Evolutionary conservation across 2,329 filamentous ascomycete species (phyloP), one percentile per base, ranked within the genome.

Genomic region (Colletotrichum viniferum): DNA sequence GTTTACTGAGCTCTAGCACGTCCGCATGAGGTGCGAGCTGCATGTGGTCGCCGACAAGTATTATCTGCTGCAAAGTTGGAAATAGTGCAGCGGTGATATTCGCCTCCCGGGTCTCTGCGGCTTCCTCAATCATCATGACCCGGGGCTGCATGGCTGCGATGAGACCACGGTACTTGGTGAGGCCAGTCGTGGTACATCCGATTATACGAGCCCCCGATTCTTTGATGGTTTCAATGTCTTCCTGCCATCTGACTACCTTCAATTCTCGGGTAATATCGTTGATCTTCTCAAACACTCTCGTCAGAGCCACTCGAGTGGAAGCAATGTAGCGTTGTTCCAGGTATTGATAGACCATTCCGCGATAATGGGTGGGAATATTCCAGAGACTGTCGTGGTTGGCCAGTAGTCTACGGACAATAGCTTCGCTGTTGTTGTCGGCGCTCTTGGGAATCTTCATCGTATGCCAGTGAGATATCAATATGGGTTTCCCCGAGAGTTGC

Each of bases 161-260:
- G 3, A 96, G 86, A 1, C 89, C 90, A 5, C 95, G 91, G 76
- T 97, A 96, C 79, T 97, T 97, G 83, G 92, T 93, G 10, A 97
- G 81, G 1, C 95, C 95, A 0, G 95, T 97, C 0, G 94, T 96
- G 0, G 95, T 98, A 66, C 90, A 90, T 38, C 90, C 89, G 5
- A 96, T 84, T 28, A 95, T 87, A 26, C 89, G 84, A 18, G 89
- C 82, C 0, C 78, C 63, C 18, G 83, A 80, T 2, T 77, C 72
- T 4, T 78, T 79, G n/a, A 90, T 81, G 7, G 87, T 80, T 7
- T 79, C 79, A 10, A 88, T 84, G 74, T 95, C 90, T 43, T 87
- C 86, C 73, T 92, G 88, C 87, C 90, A 93, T 30, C 87, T 88
- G 18, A 88, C 89, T 24, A 90, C 87, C 66, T 90, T 91, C 9